Evolutionary conservation across 805 yeast genomes (phyloP).

Genomic region (Myxozyma lipomycoides): DNA sequence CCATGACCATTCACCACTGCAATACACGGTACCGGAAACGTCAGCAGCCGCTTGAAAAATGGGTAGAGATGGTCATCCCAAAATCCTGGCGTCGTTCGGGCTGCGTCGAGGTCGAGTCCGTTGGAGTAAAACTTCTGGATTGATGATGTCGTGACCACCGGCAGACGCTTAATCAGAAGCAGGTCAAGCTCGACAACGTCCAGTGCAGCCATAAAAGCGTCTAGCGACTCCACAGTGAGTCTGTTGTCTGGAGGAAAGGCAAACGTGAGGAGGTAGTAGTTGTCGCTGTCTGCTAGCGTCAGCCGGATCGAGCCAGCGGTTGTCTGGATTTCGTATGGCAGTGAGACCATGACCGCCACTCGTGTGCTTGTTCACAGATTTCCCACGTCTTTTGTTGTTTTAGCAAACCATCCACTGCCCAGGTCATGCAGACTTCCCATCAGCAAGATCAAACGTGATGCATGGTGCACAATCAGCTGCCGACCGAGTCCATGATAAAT

Average conservation of each 20-base stretch:
- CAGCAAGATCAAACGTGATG: no score
- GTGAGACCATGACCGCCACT: not conserved
- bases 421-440: no score
- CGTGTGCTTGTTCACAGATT: no score
- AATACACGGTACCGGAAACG: slow-evolving; percentile 42
- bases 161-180: slow-evolving; percentile 31
- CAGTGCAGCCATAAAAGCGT: slow-evolving; percentile 37
- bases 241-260: slow-evolving; percentile 39
- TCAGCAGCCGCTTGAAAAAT: slow-evolving; percentile 36
- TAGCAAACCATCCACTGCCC: no score
- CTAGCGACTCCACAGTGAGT: slow-evolving; percentile 35
- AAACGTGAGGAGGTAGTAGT: slow-evolving; percentile 36
- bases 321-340: not conserved
- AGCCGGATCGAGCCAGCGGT: slow-evolving; percentile 11
- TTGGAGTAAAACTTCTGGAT: slow-evolving; percentile 40
- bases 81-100: slow-evolving; percentile 36
- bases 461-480: no score
- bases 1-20: slow-evolving; percentile 42
- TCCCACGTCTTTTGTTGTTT: no score
- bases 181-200: slow-evolving; percentile 32
- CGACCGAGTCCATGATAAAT: no score
- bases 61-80: slow-evolving; percentile 36
- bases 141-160: slow-evolving; percentile 39
- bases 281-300: slow-evolving; percentile 22
- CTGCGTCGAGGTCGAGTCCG: slow-evolving; percentile 40